A percentile compares a stretch with the other conserved stretches of the same genome.
phyloP scores from a whole-genome alignment of 192 early-diverging fungal genomes.

The Podila epigama region DNA sequence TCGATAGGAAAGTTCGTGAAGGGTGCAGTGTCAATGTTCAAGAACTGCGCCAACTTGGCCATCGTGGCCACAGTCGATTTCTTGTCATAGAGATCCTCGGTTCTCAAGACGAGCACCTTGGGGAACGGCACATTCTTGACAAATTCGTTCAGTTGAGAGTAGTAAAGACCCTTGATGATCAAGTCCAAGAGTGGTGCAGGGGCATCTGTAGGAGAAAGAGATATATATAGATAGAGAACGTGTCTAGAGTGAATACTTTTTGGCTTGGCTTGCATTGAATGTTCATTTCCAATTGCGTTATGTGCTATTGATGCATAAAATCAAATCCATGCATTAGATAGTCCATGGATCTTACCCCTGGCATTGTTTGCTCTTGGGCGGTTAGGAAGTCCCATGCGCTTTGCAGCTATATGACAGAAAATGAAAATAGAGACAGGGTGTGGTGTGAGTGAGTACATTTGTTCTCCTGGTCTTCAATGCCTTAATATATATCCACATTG shows the following conservation, averaged over 20 bases:
- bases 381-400: slow-evolving; percentile 47
- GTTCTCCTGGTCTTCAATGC: background rate
- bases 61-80: slow-evolving; percentile 46
- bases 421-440: too few species aligned
- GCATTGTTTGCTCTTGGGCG: slow-evolving; percentile 38
- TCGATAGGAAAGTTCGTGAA: slow-evolving; percentile 47
- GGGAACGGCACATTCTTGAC: slow-evolving; percentile 47
- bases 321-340: too few species aligned
- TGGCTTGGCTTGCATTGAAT: background rate
- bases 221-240: background rate
- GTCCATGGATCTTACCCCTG: slow-evolving; percentile 29
- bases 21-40: slow-evolving; percentile 40
- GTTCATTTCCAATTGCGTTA: background rate
- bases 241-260: background rate
- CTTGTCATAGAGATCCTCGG: slow-evolving; percentile 42
- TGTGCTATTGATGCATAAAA: too few species aligned
- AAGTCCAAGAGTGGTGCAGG: slow-evolving; percentile 34
- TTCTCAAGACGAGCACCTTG: slow-evolving; percentile 42
- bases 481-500: background rate
- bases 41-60: slow-evolving; percentile 36
- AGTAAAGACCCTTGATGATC: slow-evolving; percentile 46
- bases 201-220: slow-evolving; percentile 5
- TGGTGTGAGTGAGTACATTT: background rate
- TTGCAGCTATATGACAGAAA: slow-evolving; percentile 19
- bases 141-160: slow-evolving; percentile 47